Conservation (phyloP, 2,329 filamentous ascomycete genomes). For the Hirsutella rhossiliensis region DNA sequence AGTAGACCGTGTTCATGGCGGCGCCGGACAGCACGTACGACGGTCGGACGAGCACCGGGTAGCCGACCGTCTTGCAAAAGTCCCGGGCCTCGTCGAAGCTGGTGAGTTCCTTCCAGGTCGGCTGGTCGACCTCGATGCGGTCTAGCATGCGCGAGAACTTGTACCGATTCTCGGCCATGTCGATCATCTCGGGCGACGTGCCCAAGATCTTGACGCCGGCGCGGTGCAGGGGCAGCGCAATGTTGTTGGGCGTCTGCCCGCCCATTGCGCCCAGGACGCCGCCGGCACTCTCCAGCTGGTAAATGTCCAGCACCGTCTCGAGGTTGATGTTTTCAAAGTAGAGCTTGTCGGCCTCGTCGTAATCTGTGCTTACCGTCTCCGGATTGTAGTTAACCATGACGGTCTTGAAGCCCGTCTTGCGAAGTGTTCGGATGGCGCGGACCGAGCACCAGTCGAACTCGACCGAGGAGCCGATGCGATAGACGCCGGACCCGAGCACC, state of each 20-base stretch:
- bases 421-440: constrained; percentile 79
- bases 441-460: constrained; percentile 99
- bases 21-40: constrained; percentile 96
- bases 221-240: constrained; percentile 78
- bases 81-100: constrained; percentile 80
- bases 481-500: constrained; percentile 92
- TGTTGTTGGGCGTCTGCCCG: constrained; percentile 96
- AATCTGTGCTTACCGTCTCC: constrained; percentile 82
- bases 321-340: constrained; percentile 95
- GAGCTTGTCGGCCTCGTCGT: constrained; percentile 84
- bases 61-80: constrained; percentile 82
- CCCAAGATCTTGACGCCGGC: constrained; percentile 86
- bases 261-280: constrained; percentile 94
- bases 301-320: constrained; percentile 87
- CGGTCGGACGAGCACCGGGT: constrained; percentile 88
- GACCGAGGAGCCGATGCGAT: constrained; percentile 93
- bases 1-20: constrained; percentile 99
- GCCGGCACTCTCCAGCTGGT: constrained; percentile 69
- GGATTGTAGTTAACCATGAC: constrained; percentile 95
- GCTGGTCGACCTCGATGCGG: constrained; percentile 87
- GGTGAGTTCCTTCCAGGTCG: constrained; percentile 94
- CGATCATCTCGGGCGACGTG: constrained; percentile 98
- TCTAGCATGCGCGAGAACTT: constrained; percentile 99
- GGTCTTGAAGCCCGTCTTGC: constrained; percentile 77
- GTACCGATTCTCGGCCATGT: constrained; percentile 92